Evolutionary conservation across 1,284 basidiomycete genomes (phyloP), one percentile per base, ranked within the genome.

Genomic region (Ganoderma resinaceum): DNA sequence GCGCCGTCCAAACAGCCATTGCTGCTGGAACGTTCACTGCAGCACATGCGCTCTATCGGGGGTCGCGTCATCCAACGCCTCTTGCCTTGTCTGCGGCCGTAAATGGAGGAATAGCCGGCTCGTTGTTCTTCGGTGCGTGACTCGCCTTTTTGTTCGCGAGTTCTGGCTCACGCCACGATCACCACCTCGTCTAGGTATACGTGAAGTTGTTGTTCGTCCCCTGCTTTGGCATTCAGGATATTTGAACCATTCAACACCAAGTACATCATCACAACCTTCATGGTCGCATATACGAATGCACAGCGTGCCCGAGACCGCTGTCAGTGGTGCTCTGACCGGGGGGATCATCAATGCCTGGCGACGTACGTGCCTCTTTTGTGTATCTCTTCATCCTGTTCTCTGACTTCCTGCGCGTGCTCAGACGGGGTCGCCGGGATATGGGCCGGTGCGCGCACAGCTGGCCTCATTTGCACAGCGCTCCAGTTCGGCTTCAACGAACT

Each of bases 111-210:
- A 80, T 92, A 23, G 89, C 86, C 23, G 88, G 90, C 14, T 84
- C 87, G 14, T 85, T 87, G 0, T 94, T 94, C 80, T 93, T 94
- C 78, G 83, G 93, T 93, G 70, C 66, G 89, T 82, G 23, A n/a
- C 43, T 4, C 20, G 11, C 16, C 2, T 26, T 6, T 40, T 31
- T 18, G n/a, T 31, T 20, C 26, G 35, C 7, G 29, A 4, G 38
- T 37, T 40, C 42, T 2, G 49, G 37, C 53, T 26, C 2, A 62
- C 59, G 26, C 61, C 66, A 66, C 12, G n/a, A n/a, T n/a, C 29
- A 26, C 11, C 31, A 49, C 42, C 49, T 55, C 49, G 12, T 66
- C 37, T 66, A 94, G 93, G 86, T 68, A 77, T 91, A 69, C 86
- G 92, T 63, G 92, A 94, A 81, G 91, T 87, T 74, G 74, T 84